Base-by-base conservation (phyloP, 352 stramenopile species). In the Pythium volutum region DNA sequence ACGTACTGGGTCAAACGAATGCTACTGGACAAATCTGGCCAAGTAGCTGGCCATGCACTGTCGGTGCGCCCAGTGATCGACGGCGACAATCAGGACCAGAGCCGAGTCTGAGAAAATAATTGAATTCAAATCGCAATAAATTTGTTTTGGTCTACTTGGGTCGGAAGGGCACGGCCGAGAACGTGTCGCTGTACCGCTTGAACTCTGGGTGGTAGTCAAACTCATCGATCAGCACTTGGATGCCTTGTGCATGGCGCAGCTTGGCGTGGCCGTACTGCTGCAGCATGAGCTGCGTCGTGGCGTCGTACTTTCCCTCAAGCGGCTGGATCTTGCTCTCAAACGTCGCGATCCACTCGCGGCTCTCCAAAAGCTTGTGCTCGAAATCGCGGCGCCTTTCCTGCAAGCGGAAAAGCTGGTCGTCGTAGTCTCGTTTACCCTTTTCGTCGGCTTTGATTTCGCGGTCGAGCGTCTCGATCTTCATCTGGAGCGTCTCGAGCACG, bases 171-270 rank as follows among this genome's bases (percentile, higher is more conserved):
- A 93, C 81, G 1, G 87, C 88, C 0, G 80, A 88, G 70, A 96
- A 96, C 31, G 74, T 86, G 66, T 95, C 88, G 66, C 84, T 93
- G 58, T 84, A 88, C 50, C 85, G 87, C 65, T 96, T 96, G 72
- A 92, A 96, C 60, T 91, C 83, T 6, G 88, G 88, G 57, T 96
- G 87, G 66, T 96, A 96, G 59, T 93, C 82, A 51, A 96, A 96
- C 53, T 96, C 86, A 34, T 93, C 74, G 49, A 95, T 87, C 31
- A 96, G 79, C 55, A 96, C 79, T 38, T 79, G 59, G 33, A 96
- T 87, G 36, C 87, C 88, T 54, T 93, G 81, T 1, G 81, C 82
- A 52, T 96, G 88, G 31, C 88, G 81, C 15, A 82, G 56, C 59
- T 96, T 95, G 46, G 87, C 88, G n/a, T 92, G 81, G 41, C 92